Base-by-base conservation (phyloP, 345 rosid species). In the Geranium rotundifolium region DNA sequence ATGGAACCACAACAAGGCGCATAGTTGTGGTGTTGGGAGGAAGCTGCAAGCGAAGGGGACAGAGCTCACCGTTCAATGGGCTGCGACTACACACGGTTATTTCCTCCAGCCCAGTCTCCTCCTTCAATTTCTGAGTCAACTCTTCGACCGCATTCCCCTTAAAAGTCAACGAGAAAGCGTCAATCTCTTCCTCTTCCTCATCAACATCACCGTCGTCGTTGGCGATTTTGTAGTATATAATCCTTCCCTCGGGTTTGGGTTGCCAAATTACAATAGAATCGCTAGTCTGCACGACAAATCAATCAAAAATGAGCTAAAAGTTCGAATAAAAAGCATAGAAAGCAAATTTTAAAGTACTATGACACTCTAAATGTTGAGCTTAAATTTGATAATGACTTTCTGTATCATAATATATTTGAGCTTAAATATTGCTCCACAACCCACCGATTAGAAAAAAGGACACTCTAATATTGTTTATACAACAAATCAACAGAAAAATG, bases 31-130 rank as follows among this genome's bases (percentile, higher is more conserved):
- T 86, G 73, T 88, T 88, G 19, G 99, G 99, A 19, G 99, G 99
- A 69, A 95, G 97, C 76, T 85, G 97, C 73, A 95, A 79, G 34
- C 84, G 85, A 65, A 95, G 91, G 0, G 96, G 96, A 67, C 69
- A 81, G 67, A 95, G 89, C 79, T 85, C 79, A 61, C 84, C 88
- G 75, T 95, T 84, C 79, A 95, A 76, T 0, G 96, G 99, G 76
- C 89, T 90, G 0, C 93, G 86, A 50, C 88, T 78, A 65, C 99
- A 95, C 76, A 95, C 97, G 50, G 88, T 72, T 30, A 85, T 77
- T 41, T 76, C 89, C 19, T 84, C 76, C 14, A 88, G 61, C 14
- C 86, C 84, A 2, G 89, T 84, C 70, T 86, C 95, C 77, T 85
- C 93, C 72, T 67, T 76, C 65, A 95, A 67, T 60, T 73, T 84